phyloP scores from a whole-genome alignment of 306 rosid species.

The Cucumis cinereus region DNA sequence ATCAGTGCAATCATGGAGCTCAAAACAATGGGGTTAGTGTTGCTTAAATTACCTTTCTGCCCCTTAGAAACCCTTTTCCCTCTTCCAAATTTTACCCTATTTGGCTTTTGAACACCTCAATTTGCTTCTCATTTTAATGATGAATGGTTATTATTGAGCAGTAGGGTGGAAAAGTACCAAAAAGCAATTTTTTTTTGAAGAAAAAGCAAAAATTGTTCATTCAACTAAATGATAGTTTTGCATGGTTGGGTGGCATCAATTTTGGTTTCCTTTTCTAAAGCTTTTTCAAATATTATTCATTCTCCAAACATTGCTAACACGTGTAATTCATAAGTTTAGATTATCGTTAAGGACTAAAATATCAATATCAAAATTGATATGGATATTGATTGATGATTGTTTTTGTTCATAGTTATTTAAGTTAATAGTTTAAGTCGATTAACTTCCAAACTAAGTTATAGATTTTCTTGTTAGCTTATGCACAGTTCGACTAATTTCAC shows the following conservation, averaged over 20 bases:
- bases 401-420: too few relatives aligned
- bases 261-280: background rate
- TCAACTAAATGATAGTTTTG: background rate
- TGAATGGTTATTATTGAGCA: constrained; percentile 4
- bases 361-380: too few relatives aligned
- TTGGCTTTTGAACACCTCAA: background rate
- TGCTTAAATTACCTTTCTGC: constrained; percentile 4
- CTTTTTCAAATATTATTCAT: background rate
- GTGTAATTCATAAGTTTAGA: background rate
- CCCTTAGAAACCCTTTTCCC: constrained; percentile 4
- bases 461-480: too few relatives aligned
- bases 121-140: background rate
- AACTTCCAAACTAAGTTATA: too few relatives aligned
- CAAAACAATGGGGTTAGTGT: constrained; percentile 15
- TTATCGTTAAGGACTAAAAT: too few relatives aligned
- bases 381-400: too few relatives aligned
- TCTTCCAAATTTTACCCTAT: background rate
- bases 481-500: too few relatives aligned
- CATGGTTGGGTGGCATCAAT: background rate
- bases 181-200: too few relatives aligned
- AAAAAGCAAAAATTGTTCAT: background rate
- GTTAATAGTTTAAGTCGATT: too few relatives aligned
- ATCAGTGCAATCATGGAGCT: constrained; percentile 19
- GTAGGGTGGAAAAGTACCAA: constrained; percentile 6
- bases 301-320: background rate